A percentile compares a stretch with the other conserved stretches of the same genome.
phyloP scores from a whole-genome alignment of 2,329 filamentous ascomycete genomes.

The Neonectria coccinea region DNA sequence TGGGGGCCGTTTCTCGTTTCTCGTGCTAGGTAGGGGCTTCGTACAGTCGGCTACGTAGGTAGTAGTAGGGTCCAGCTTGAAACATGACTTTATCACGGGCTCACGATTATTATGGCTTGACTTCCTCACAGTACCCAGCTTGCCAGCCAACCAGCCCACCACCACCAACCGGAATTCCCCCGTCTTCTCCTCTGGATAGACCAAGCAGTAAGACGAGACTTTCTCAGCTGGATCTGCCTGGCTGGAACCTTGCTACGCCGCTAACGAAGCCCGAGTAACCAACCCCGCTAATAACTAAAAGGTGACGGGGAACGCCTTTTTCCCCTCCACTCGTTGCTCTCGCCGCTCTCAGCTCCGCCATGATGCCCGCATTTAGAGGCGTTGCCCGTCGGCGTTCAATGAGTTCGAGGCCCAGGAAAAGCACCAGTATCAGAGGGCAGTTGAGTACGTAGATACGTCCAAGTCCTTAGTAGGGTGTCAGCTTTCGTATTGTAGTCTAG shows the following conservation, averaged over 20 bases:
- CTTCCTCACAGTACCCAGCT: neutral
- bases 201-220: too few species aligned
- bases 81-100: neutral
- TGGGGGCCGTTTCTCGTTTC: neutral
- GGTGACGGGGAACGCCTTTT: slow-evolving; percentile 7
- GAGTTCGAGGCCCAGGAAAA: neutral
- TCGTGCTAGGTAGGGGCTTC: too few species aligned
- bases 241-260: slow-evolving; percentile 19
- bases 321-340: slow-evolving; percentile 6
- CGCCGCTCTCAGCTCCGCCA: slow-evolving; percentile 20
- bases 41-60: too few species aligned
- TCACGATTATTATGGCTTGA: neutral
- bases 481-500: neutral
- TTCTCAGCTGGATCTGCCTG: too few species aligned
- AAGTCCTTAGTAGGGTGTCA: neutral
- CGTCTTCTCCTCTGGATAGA: neutral
- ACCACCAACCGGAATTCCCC: neutral
- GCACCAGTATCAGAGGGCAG: neutral
- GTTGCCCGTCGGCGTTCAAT: neutral
- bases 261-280: slow-evolving; percentile 12
- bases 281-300: slow-evolving; percentile 16
- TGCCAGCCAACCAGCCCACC: neutral
- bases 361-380: neutral
- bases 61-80: too few species aligned
- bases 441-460: neutral